Evolutionary conservation across 2,329 filamentous ascomycete genomes (phyloP), one percentile per base, ranked within the genome.

Genomic region (Eutypa lata): DNA sequence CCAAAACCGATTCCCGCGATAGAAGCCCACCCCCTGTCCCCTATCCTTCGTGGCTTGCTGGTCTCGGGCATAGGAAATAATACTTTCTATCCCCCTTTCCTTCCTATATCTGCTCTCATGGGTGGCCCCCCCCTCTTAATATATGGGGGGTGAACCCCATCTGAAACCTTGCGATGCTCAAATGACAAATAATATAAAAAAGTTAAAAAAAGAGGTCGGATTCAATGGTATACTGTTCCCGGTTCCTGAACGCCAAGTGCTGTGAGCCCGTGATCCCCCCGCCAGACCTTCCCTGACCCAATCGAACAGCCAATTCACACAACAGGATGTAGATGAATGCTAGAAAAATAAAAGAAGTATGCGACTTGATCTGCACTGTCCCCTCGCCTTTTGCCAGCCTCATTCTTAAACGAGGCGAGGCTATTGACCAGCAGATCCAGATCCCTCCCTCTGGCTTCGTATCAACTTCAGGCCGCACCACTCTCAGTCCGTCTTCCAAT

Each of bases 401-500:
- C 38, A 4, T 11, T 14, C 19, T 42, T 22, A 18, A 10, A 6
- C 10, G 26, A 31, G 10, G 5, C 26, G 26, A 6, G 10, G 26
- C 10, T 31, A 6, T 10, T 5, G 26, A 31, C 10, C 10, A 31
- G 16, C 35, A 38, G 35, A 38, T 18, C n/a, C 13, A 18, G 35
- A 38, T 38, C 35, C 35, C 35, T 35, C 7, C 31, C 13, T 16
- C 13, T 7, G 13, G 16, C 7, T 14, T 38, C 13, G 35, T 38
- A 38, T 14, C 35, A 38, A 7, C 13, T 16, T 18, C 35, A 38
- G 11, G 13, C 13, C 10, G 21, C 21, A 22, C 11, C 42, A 24
- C 19, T 45, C 57, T 89, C 79, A 96, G 70, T 97, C 93, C 21
- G 87, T 88, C 76, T 97, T 97, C 92, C 93, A 97, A 71, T 97